These are phyloP conservation scores for Zymoseptoria crescenta DNA, from an alignment of 2,329 filamentous ascomycete genomes.

Conservation along the genomic window DNA sequence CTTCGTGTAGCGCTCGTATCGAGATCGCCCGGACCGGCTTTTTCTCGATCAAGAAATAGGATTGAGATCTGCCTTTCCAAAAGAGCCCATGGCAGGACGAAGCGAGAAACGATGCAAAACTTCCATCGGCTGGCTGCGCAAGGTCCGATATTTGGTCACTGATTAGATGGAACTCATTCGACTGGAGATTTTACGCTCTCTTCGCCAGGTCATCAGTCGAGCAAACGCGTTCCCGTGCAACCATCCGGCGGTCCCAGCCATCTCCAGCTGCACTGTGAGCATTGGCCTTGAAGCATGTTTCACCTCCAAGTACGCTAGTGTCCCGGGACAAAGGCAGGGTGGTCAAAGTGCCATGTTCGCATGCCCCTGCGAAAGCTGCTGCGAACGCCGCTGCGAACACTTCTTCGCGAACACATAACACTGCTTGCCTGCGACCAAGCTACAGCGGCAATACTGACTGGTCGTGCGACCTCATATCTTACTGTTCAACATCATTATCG, in stretches of 20 bases:
- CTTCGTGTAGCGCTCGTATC: not conserved
- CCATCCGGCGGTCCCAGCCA: not conserved
- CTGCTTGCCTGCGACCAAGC: constrained; percentile 3
- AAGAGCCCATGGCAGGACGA: not conserved
- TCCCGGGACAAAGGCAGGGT: not conserved
- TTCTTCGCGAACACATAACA: constrained; percentile 13
- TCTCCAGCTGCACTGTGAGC: not conserved
- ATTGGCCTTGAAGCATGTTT: not conserved
- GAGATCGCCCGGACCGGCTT: not conserved
- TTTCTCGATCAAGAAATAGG: not conserved
- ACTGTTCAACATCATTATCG: not conserved
- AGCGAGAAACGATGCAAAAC: not conserved
- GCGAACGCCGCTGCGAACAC: constrained; percentile 21
- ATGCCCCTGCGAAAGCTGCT: not conserved
- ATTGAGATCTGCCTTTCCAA: not conserved
- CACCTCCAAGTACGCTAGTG: not conserved
- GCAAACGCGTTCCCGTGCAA: not conserved
- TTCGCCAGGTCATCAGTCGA: not conserved
- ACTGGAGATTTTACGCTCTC: not conserved
- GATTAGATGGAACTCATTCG: not conserved
- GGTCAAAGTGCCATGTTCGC: not conserved
- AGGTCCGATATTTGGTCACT: not conserved
- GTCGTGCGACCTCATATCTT: constrained; percentile 10
- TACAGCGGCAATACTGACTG: constrained; percentile 3
- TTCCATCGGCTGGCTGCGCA: not conserved